Evolutionary conservation across 495 filamentous ascomycete species (phyloP).

Genomic region (Annulohypoxylon nitens): DNA sequence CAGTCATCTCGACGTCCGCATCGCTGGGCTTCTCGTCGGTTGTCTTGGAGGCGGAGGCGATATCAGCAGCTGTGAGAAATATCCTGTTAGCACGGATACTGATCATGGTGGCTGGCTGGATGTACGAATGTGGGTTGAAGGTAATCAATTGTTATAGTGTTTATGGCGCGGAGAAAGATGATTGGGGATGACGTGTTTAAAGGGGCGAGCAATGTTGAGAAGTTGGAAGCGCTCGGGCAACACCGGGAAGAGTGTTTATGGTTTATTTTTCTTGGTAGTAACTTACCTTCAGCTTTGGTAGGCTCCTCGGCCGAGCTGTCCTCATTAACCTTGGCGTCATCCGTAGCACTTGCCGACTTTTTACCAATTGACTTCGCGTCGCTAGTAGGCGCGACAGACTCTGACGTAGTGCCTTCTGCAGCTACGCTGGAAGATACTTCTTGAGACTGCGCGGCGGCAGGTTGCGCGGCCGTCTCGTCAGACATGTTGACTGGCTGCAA

Average conservation of each 20-base stretch:
- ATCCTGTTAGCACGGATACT: constrained; percentile 15
- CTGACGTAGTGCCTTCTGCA: constrained; percentile 26
- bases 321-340: constrained; percentile 30
- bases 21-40: constrained; percentile 42
- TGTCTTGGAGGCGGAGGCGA: constrained; percentile 32
- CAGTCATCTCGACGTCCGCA: constrained; percentile 52
- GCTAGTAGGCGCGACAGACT: constrained; percentile 46
- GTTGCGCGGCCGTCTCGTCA: constrained; percentile 48
- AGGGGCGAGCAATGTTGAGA: constrained; percentile 18
- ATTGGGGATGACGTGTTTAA: constrained; percentile 29
- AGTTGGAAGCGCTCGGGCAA: constrained; percentile 16
- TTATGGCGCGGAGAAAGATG: constrained; percentile 12
- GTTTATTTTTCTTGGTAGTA: neutral
- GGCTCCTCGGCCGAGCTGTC: constrained; percentile 43
- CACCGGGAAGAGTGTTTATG: constrained; percentile 19
- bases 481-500: constrained; percentile 45
- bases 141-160: constrained; percentile 20
- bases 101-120: constrained; percentile 4
- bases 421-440: constrained; percentile 26
- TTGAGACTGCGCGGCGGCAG: constrained; percentile 45
- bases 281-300: constrained; percentile 49
- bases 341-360: constrained; percentile 28
- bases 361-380: constrained; percentile 47
- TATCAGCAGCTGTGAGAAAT: constrained; percentile 24
- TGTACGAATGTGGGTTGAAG: constrained; percentile 11